phyloP scores from a whole-genome alignment of 768 basidiomycete genomes.

The Collybiopsis confluens region DNA sequence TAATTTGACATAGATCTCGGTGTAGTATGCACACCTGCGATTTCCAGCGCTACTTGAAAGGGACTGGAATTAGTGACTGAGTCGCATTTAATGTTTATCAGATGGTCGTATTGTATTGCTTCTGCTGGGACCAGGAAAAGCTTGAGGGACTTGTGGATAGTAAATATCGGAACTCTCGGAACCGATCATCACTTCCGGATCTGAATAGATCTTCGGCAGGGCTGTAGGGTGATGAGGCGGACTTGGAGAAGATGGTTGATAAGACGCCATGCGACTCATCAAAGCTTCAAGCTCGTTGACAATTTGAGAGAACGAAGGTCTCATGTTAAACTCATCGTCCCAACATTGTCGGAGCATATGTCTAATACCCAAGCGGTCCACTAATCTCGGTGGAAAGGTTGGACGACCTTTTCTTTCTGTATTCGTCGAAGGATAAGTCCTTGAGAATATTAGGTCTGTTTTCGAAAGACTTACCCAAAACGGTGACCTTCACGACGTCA shows the following conservation, averaged over 20 bases:
- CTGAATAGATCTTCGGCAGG: background rate
- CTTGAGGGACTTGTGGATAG: too few relatives aligned
- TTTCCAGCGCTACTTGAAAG: too few relatives aligned
- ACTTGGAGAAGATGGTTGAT: background rate
- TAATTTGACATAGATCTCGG: too few relatives aligned
- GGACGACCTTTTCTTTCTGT: conserved; percentile 1
- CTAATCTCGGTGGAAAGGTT: background rate
- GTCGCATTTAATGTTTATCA: too few relatives aligned
- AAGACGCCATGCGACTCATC: background rate
- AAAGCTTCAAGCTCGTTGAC: background rate
- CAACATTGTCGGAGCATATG: background rate
- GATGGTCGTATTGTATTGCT: background rate
- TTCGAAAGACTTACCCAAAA: conserved; percentile 18
- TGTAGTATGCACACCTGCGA: too few relatives aligned
- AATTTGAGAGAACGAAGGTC: background rate
- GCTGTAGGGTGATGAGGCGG: background rate
- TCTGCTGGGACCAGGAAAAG: background rate
- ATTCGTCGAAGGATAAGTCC: background rate
- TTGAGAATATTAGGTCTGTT: background rate
- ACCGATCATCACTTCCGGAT: background rate
- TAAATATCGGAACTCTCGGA: too few relatives aligned
- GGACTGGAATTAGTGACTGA: too few relatives aligned
- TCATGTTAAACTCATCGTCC: background rate
- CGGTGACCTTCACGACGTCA: conserved; percentile 21
- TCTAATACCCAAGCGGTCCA: background rate